These are phyloP conservation scores for Cordyceps cicadae DNA, from an alignment of 2,329 filamentous ascomycete species.

Conservation along the genomic window DNA sequence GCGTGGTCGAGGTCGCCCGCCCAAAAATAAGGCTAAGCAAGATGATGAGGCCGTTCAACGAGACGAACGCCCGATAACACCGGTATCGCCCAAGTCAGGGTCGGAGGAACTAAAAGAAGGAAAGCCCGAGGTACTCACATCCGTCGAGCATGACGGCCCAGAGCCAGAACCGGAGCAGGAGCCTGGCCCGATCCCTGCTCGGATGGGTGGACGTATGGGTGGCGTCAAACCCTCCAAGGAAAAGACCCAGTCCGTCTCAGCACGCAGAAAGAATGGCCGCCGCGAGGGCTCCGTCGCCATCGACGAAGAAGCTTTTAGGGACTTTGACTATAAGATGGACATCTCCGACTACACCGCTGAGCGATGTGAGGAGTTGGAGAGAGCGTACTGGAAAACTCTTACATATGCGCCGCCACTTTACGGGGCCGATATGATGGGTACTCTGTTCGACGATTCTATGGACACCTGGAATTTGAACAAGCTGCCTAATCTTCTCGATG, in stretches of 20 bases:
- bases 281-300: conserved; percentile 70
- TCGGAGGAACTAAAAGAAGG: conserved; percentile 20
- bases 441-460: conserved; percentile 79
- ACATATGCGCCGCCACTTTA: conserved; percentile 94
- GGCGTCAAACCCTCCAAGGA: conserved; percentile 42
- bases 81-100: conserved; percentile 44
- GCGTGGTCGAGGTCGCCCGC: conserved; percentile 32
- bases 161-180: conserved; percentile 35
- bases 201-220: conserved; percentile 30
- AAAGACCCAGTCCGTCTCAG: conserved; percentile 69
- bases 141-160: conserved; percentile 31
- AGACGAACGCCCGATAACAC: conserved; percentile 49
- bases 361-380: conserved; percentile 88
- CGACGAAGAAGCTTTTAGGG: conserved; percentile 83
- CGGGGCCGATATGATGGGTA: conserved; percentile 92
- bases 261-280: conserved; percentile 77
- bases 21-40: conserved; percentile 30
- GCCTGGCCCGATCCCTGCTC: conserved; percentile 17
- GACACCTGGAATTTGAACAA: conserved; percentile 92
- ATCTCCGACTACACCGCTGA: conserved; percentile 84
- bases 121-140: conserved; percentile 16
- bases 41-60: conserved; percentile 21
- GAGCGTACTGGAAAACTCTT: conserved; percentile 93
- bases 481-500: conserved; percentile 84
- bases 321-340: conserved; percentile 85